Percentiles rank a stretch among this genome's conserved stretches.
Evolutionary conservation across 2,329 filamentous ascomycete species (phyloP).

Genomic region (Aspergillus pseudotamarii): DNA sequence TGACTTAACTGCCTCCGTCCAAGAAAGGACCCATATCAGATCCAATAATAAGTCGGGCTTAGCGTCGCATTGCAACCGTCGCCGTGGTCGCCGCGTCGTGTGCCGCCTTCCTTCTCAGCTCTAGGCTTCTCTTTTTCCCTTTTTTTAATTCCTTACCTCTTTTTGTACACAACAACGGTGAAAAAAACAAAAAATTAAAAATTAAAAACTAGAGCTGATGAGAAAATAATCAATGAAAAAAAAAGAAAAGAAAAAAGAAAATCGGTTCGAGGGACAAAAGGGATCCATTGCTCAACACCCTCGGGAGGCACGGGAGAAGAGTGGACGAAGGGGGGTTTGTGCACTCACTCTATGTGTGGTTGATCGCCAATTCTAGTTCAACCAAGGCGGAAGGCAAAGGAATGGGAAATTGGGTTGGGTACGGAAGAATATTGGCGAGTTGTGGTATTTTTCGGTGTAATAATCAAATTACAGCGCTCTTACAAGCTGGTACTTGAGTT

Average conservation of each 20-base stretch:
- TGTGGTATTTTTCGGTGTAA: conserved; percentile 12
- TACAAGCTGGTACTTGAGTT: not conserved
- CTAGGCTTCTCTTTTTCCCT: conserved; percentile 3
- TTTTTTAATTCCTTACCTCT: not conserved
- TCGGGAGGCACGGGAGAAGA: conserved; percentile 23
- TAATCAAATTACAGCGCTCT: not conserved
- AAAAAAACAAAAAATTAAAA: conserved; percentile 7
- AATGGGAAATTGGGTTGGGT: conserved; percentile 26
- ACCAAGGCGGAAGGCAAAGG: conserved; percentile 29
- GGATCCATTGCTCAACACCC: conserved; percentile 27
- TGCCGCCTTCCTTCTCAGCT: conserved; percentile 14
- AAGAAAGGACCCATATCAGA: conserved; percentile 35
- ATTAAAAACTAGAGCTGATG: not conserved
- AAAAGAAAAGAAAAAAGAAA: conserved; percentile 9
- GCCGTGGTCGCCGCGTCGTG: conserved; percentile 14
- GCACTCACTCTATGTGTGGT: conserved; percentile 27
- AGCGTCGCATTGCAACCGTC: conserved; percentile 36
- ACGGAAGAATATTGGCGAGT: conserved; percentile 14
- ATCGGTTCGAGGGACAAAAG: conserved; percentile 10
- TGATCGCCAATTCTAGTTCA: conserved; percentile 31
- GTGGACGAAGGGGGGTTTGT: conserved; percentile 26
- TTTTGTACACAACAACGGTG: conserved; percentile 5
- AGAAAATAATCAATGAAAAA: conserved; percentile 4
- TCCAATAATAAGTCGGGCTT: conserved; percentile 38
- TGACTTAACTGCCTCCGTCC: conserved; percentile 16